Percentiles rank a stretch among this genome's conserved stretches.
Evolutionary conservation across 2,329 filamentous ascomycete species (phyloP).

Genomic region (Lasiodiplodia sp.): DNA sequence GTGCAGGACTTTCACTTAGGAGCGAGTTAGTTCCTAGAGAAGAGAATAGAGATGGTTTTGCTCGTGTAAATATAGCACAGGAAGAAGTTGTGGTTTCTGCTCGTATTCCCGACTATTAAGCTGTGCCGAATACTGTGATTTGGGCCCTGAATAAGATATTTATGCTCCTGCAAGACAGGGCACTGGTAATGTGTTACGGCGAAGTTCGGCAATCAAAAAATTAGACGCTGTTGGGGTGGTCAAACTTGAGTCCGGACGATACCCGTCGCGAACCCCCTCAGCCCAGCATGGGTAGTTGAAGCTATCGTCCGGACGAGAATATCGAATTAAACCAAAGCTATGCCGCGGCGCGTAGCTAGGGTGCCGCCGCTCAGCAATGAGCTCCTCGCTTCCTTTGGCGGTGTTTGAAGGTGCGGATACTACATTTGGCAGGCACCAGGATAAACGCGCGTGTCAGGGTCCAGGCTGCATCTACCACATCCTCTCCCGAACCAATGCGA

Average conservation of each 20-base stretch:
- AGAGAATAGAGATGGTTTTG: slow-evolving; percentile 13
- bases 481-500: not conserved
- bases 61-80: slow-evolving; percentile 18
- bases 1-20: slow-evolving; percentile 51
- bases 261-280: no score
- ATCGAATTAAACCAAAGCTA: no score
- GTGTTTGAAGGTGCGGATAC: not conserved
- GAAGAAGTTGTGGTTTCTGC: not conserved
- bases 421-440: not conserved
- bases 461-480: not conserved
- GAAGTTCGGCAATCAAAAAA: not conserved
- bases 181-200: not conserved
- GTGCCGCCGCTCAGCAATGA: no score
- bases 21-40: not conserved
- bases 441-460: slow-evolving; percentile 1
- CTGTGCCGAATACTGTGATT: not conserved
- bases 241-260: not conserved
- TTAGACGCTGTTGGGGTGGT: not conserved
- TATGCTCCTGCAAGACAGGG: not conserved
- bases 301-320: no score
- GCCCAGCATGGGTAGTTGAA: no score
- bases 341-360: no score
- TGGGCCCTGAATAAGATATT: not conserved
- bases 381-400: not conserved
- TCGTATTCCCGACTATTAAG: not conserved